Conservation (phyloP, 495 filamentous ascomycete genomes). For the Penicillium alfredii region DNA sequence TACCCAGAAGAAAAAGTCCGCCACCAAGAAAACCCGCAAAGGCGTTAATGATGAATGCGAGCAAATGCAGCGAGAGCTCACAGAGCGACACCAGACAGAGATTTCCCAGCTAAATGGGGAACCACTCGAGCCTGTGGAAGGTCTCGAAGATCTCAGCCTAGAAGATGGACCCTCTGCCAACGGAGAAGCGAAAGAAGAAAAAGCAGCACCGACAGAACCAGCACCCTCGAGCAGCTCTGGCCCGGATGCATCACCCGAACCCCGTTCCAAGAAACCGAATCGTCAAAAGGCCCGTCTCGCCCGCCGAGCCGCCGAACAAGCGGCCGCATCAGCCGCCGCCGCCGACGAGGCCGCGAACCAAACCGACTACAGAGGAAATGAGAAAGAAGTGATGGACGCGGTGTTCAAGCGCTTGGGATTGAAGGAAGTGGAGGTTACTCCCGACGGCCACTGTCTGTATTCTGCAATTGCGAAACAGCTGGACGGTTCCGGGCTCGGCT, state of each 20-base stretch:
- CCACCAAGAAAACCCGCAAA: constrained; percentile 93
- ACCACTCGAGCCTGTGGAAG: constrained; percentile 17
- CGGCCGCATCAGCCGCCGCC: constrained; percentile 59
- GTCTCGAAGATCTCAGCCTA: constrained; percentile 27
- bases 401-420: constrained; percentile 58
- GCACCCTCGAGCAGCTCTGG: constrained; percentile 4
- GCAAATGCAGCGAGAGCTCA: constrained; percentile 61
- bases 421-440: constrained; percentile 70
- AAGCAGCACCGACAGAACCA: constrained; percentile 3
- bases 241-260: constrained; percentile 7
- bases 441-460: constrained; percentile 96
- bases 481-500: constrained; percentile 34
- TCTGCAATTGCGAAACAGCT: constrained; percentile 86
- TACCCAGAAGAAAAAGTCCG: constrained; percentile 91
- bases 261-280: constrained; percentile 66
- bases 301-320: constrained; percentile 76
- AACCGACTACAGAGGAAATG: constrained; percentile 66
- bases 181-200: constrained; percentile 13
- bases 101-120: constrained; percentile 51
- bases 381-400: constrained; percentile 61
- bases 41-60: constrained; percentile 81
- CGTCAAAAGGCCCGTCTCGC: constrained; percentile 88
- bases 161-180: constrained; percentile 19
- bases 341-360: constrained; percentile 67
- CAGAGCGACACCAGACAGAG: constrained; percentile 62